Evolutionary conservation across 2,329 filamentous ascomycete species (phyloP).

Genomic region (Myriangium duriaei): DNA sequence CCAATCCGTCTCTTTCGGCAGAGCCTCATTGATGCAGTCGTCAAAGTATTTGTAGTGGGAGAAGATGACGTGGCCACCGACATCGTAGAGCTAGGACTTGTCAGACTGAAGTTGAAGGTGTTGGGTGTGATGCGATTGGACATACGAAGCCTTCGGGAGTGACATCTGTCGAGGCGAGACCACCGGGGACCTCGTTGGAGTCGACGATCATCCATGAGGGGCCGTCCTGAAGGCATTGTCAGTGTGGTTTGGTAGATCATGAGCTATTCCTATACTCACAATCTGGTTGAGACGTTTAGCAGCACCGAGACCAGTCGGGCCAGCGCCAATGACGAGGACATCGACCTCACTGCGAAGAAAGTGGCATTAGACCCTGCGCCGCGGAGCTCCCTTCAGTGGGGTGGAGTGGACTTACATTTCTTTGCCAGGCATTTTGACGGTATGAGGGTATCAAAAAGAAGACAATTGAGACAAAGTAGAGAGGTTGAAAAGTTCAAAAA

Average conservation of each 20-base stretch:
- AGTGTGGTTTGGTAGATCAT: slow-evolving; percentile 4
- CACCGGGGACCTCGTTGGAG: slow-evolving; percentile 80
- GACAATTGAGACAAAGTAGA: slow-evolving; percentile 6
- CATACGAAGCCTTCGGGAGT: slow-evolving; percentile 93
- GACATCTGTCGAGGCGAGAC: slow-evolving; percentile 88
- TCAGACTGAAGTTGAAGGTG: slow-evolving; percentile 9
- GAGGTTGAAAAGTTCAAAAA: slow-evolving; percentile 10
- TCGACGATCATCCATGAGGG: slow-evolving; percentile 96
- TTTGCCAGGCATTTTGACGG: slow-evolving; percentile 11
- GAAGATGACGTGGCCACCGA: slow-evolving; percentile 97
- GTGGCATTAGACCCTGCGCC: neutral
- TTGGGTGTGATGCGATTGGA: slow-evolving; percentile 12
- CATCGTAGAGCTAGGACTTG: slow-evolving; percentile 72
- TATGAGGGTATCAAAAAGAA: slow-evolving; percentile 6
- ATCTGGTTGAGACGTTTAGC: slow-evolving; percentile 96
- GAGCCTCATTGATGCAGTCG: slow-evolving; percentile 93
- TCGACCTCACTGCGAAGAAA: slow-evolving; percentile 63
- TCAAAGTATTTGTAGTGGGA: slow-evolving; percentile 99
- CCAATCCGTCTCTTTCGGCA: slow-evolving; percentile 91
- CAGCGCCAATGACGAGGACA: slow-evolving; percentile 94
- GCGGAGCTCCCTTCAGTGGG: neutral
- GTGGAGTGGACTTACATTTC: slow-evolving; percentile 11
- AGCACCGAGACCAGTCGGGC: slow-evolving; percentile 92
- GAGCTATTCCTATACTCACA: slow-evolving; percentile 55
- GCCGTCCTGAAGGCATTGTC: slow-evolving; percentile 49